Percentiles rank a stretch among this genome's conserved stretches.
Evolutionary conservation across 2,329 filamentous ascomycete genomes (phyloP).

Genomic region (Triangularia setosa): DNA sequence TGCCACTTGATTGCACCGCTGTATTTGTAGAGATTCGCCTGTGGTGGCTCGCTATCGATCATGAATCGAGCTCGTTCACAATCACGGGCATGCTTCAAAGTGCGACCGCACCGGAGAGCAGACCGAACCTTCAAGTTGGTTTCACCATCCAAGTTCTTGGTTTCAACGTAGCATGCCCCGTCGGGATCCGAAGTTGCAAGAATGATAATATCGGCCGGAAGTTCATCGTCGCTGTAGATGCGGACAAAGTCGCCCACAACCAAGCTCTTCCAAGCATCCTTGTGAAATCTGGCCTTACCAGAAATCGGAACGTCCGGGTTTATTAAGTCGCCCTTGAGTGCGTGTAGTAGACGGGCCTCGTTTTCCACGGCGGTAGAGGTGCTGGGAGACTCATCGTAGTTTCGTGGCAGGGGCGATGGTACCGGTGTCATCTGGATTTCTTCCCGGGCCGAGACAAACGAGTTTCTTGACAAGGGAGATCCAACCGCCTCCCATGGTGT

Average conservation of each 20-base stretch:
- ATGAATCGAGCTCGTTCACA: constrained; percentile 85
- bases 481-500: constrained; percentile 52
- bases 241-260: constrained; percentile 95
- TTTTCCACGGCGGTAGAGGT: constrained; percentile 36
- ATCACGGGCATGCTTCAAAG: constrained; percentile 82
- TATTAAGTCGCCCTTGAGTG: constrained; percentile 59
- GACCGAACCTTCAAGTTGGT: constrained; percentile 96
- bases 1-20: constrained; percentile 85
- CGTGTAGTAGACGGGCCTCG: constrained; percentile 38
- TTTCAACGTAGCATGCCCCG: constrained; percentile 95
- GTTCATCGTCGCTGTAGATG: constrained; percentile 91
- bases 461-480: constrained; percentile 48
- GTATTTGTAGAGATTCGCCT: constrained; percentile 94
- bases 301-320: constrained; percentile 63
- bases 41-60: constrained; percentile 86
- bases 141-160: constrained; percentile 96
- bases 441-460: constrained; percentile 54
- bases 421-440: constrained; percentile 97
- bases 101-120: constrained; percentile 78
- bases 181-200: constrained; percentile 90
- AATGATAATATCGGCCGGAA: constrained; percentile 90
- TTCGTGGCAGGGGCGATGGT: constrained; percentile 66
- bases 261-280: constrained; percentile 91
- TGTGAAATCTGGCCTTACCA: constrained; percentile 80
- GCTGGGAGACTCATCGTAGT: constrained; percentile 31